Conservation (phyloP, 306 rosid genomes). For the Cucurbita maxima region DNA sequence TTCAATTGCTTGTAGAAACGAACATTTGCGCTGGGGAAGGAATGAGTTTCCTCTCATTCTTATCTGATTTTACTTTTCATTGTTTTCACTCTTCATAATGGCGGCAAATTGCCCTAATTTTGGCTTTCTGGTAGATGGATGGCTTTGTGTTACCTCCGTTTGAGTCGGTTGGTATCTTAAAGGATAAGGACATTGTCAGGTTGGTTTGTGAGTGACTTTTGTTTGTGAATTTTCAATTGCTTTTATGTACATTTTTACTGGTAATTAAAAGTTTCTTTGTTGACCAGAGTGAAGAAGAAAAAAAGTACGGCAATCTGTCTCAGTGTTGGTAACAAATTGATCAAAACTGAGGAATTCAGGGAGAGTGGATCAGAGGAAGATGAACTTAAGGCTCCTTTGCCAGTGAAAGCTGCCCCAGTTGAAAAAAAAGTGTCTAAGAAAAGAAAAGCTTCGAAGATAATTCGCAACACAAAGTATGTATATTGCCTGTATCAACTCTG, state of each 20-base stretch:
- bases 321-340: conserved; percentile 16
- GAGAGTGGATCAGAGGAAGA: conserved; percentile 23
- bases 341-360: conserved; percentile 10
- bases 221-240: not conserved
- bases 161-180: conserved; percentile 67
- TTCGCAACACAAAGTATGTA: conserved; percentile 45
- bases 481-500: not conserved
- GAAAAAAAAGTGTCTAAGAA: conserved; percentile 33
- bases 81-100: not conserved
- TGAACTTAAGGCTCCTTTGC: conserved; percentile 19
- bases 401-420: conserved; percentile 16
- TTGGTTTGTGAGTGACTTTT: conserved; percentile 14
- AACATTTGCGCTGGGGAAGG: not conserved
- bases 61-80: not conserved
- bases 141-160: conserved; percentile 81
- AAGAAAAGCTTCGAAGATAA: conserved; percentile 54
- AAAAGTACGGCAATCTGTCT: conserved; percentile 15
- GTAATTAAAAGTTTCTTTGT: not conserved
- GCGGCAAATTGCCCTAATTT: not conserved
- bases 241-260: not conserved
- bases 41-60: not conserved
- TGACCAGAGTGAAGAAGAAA: conserved; percentile 52
- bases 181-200: conserved; percentile 70
- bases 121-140: conserved; percentile 54
- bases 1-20: not conserved